Base-by-base conservation (phyloP, 106 monocot species). In the Amphibolis antarctica region DNA sequence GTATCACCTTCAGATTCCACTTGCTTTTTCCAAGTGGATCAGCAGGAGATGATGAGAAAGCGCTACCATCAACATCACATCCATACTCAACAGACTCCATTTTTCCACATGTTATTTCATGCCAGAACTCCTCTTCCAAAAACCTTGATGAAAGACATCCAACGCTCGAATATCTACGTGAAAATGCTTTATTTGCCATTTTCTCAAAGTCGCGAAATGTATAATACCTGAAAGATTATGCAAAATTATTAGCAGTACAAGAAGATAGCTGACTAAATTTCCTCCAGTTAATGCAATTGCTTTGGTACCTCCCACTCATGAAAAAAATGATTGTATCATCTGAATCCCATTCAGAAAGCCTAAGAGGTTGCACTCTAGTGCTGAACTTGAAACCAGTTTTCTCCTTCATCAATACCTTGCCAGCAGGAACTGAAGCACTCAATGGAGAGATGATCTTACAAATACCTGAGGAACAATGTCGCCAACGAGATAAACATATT, bases 61-160 rank as follows among this genome's bases (percentile, higher is more conserved):
- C 96, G 78, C 89, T 96, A 25, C 96, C 96, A 74, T 96, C 96
- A 80, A 96, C 69, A 66, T 96, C 96, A 75, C 86, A 90, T 12
- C 86, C 90, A 82, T 96, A 96, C 59, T 96, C 96, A 58, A 96
- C 96, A 28, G 55, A 84, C 26, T 86, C 86, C 46, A 78, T 89
- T 73, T 85, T 86, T 21, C 96, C 96, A 63, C 74, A 84, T 62
- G 86, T 76, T 76, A 96, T 89, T 82, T 96, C 96, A 52, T 73
- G 83, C 96, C 96, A 96, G 66, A 96, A 96, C 55, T 96, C 84
- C 62, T 96, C 96, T 76, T 96, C 96, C 63, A 96, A 45, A 60
- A 78, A 96, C 62, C 69, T 96, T 21, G 77, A 74, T 51, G 96
- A 84, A 50, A 96, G 86, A 60, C 84, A 82, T 44, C 89, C 86